phyloP scores from a whole-genome alignment of 441 rosid species.

The Jatropha multifida region DNA sequence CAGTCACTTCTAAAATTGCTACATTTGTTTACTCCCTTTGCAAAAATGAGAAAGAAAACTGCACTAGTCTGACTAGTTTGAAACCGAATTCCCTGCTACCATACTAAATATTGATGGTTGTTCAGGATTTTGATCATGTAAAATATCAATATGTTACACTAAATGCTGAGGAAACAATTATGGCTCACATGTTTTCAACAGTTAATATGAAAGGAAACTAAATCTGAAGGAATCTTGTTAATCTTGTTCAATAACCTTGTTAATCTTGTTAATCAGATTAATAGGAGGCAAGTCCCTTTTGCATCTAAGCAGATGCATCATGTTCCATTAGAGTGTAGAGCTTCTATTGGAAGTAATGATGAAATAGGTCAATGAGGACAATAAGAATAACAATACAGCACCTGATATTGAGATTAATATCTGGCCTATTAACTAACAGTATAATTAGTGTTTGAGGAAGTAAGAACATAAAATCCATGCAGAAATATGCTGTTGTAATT shows the following conservation, averaged over 20 bases:
- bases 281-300: background rate
- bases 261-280: too few relatives aligned
- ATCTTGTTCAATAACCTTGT: background rate
- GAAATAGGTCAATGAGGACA: background rate
- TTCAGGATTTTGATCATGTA: background rate
- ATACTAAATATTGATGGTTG: background rate
- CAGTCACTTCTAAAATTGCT: background rate
- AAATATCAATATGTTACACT: background rate
- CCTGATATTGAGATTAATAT: conserved; percentile 7
- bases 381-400: background rate
- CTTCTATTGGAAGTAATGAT: background rate
- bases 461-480: background rate
- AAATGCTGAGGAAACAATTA: background rate
- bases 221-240: background rate
- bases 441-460: background rate
- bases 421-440: background rate
- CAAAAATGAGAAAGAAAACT: background rate
- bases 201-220: background rate
- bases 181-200: background rate
- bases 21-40: background rate
- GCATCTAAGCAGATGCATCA: background rate
- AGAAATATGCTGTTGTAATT: background rate
- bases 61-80: background rate
- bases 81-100: background rate
- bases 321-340: background rate